Evolutionary conservation across 2,329 filamentous ascomycete species (phyloP).

Genomic region (Paraphaeosphaeria minitans): DNA sequence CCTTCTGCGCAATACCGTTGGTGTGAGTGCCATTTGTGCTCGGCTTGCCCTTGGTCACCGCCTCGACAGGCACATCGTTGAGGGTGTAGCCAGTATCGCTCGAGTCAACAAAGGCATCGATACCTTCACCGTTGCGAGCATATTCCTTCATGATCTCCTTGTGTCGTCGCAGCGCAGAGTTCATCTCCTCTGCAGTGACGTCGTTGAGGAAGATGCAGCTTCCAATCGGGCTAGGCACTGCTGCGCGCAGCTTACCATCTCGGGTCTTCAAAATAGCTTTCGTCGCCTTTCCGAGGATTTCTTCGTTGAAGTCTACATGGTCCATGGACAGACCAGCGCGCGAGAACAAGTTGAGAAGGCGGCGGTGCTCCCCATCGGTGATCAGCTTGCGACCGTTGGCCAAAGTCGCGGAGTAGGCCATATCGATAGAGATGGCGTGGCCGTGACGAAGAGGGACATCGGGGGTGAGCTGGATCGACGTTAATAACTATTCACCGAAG

Average conservation of each 20-base stretch:
- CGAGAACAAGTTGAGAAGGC: slow-evolving; percentile 70
- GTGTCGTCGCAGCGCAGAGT: slow-evolving; percentile 63
- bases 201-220: slow-evolving; percentile 72
- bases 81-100: slow-evolving; percentile 68
- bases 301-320: slow-evolving; percentile 69
- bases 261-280: slow-evolving; percentile 73
- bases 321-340: slow-evolving; percentile 74
- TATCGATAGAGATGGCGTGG: slow-evolving; percentile 76
- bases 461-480: slow-evolving; percentile 60
- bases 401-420: slow-evolving; percentile 75
- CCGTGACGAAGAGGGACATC: slow-evolving; percentile 72
- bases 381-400: slow-evolving; percentile 67
- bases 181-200: slow-evolving; percentile 66
- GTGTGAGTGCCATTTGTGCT: slow-evolving; percentile 22
- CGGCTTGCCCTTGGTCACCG: slow-evolving; percentile 16
- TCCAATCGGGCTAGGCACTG: slow-evolving; percentile 71
- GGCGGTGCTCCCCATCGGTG: slow-evolving; percentile 63
- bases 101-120: slow-evolving; percentile 72
- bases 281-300: slow-evolving; percentile 68
- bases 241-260: slow-evolving; percentile 69
- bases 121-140: slow-evolving; percentile 66
- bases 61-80: slow-evolving; percentile 50
- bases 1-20: slow-evolving; percentile 20
- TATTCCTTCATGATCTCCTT: slow-evolving; percentile 68
- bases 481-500: slow-evolving; percentile 13